phyloP scores from a whole-genome alignment of 2,329 filamentous ascomycete genomes.

The Ascochyta fabae region DNA sequence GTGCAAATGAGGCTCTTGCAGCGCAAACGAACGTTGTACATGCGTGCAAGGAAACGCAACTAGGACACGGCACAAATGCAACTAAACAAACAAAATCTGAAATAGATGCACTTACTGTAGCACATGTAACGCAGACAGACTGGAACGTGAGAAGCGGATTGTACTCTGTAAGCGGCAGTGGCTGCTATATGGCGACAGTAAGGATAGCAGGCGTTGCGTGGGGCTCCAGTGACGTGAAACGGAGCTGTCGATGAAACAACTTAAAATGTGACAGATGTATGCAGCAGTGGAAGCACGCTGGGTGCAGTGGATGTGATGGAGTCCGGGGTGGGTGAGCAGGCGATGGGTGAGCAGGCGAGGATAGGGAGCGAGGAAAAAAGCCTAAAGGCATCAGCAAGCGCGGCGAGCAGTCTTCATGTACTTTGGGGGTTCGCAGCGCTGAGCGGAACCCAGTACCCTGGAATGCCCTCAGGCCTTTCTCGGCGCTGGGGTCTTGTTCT shows the following conservation, averaged over 20 bases:
- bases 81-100: constrained; percentile 2
- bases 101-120: constrained; percentile 21
- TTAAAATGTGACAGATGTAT: constrained; percentile 18
- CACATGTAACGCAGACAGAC: constrained; percentile 19
- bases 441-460: constrained; percentile 16
- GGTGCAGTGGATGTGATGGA: constrained; percentile 6
- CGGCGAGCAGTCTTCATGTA: constrained; percentile 36
- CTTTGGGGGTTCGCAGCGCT: constrained; percentile 12
- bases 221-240: constrained; percentile 28
- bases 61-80: constrained; percentile 3
- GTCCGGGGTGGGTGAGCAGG: constrained; percentile 1
- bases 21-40: background rate
- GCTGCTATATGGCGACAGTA: constrained; percentile 7
- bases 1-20: constrained; percentile 5
- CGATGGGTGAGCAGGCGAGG: background rate
- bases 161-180: constrained; percentile 15
- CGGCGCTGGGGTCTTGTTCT: constrained; percentile 36
- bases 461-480: constrained; percentile 39
- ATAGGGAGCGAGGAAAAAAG: constrained; percentile 16
- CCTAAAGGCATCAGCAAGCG: constrained; percentile 23
- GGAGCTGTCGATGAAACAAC: constrained; percentile 28
- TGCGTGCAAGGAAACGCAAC: background rate
- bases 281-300: constrained; percentile 12
- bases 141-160: constrained; percentile 3
- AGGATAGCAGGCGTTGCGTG: constrained; percentile 13